Percentiles rank a stretch among this genome's conserved stretches.
Conservation (phyloP, 2,329 filamentous ascomycete genomes). For the Epichloe sylvatica region DNA sequence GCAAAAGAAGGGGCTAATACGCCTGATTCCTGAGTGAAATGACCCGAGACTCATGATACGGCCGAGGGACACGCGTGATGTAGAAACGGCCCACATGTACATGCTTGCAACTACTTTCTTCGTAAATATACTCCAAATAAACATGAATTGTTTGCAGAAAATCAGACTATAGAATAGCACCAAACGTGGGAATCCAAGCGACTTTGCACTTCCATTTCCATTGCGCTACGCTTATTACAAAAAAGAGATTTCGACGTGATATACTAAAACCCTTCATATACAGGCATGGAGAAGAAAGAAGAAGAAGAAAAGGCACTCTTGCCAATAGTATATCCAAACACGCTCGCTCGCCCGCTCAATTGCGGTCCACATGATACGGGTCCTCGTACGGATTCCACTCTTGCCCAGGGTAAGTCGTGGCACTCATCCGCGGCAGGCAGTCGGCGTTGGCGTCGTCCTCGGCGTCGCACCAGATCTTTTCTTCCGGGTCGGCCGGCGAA, state of each 20-base stretch:
- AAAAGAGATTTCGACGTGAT: too few relatives aligned
- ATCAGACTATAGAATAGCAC: too few relatives aligned
- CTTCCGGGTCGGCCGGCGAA: constrained; percentile 10
- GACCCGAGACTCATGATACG: neutral
- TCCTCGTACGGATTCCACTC: constrained; percentile 50
- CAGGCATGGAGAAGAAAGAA: constrained; percentile 24
- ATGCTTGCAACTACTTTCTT: too few relatives aligned
- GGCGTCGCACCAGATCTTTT: too few relatives aligned
- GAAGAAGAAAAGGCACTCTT: constrained; percentile 39
- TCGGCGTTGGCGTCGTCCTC: neutral
- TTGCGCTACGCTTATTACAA: too few relatives aligned
- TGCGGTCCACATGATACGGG: constrained; percentile 17
- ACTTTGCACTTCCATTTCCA: too few relatives aligned
- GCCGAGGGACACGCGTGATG: too few relatives aligned
- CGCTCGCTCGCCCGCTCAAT: neutral
- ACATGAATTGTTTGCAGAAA: too few relatives aligned
- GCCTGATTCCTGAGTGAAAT: too few relatives aligned
- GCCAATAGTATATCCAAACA: neutral
- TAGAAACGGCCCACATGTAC: too few relatives aligned
- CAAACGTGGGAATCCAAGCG: too few relatives aligned
- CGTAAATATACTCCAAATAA: neutral
- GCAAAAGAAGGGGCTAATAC: neutral
- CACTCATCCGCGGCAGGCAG: constrained; percentile 45
- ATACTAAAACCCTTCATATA: neutral
- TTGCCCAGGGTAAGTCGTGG: constrained; percentile 55